Conservation (phyloP, 345 rosid genomes). For the Salix exigua region DNA sequence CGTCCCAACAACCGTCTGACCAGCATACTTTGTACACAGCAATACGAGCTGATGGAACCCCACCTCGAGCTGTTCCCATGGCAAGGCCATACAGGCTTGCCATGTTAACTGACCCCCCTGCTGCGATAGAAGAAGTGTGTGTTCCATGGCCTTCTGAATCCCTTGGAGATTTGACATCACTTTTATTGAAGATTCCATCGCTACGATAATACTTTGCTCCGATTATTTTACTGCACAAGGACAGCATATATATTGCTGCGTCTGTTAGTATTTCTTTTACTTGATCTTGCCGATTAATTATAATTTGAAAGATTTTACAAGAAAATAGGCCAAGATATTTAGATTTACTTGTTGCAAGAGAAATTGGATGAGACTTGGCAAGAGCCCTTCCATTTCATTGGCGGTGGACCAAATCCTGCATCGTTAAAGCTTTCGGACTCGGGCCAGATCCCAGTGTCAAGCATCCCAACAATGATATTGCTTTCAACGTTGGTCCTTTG, state of each 20-base stretch:
- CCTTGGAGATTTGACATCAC: conserved; percentile 23
- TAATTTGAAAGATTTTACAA: neutral
- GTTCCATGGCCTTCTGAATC: conserved; percentile 45
- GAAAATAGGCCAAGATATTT: neutral
- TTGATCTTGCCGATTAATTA: neutral
- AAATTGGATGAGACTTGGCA: conserved; percentile 21
- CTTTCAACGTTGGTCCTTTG: neutral
- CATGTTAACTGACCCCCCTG: conserved; percentile 23
- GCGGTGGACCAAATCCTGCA: neutral
- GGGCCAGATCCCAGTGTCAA: conserved; percentile 15
- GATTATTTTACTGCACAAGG: conserved; percentile 30
- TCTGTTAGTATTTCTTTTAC: neutral
- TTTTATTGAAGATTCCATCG: neutral
- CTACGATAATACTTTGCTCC: conserved; percentile 32
- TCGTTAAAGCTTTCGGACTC: conserved; percentile 7
- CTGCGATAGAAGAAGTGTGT: conserved; percentile 42
- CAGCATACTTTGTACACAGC: conserved; percentile 35
- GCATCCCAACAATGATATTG: conserved; percentile 4
- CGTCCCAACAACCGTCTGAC: conserved; percentile 13
- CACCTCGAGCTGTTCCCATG: conserved; percentile 24
- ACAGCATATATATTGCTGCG: no score
- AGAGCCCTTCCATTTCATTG: conserved; percentile 23
- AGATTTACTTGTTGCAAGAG: conserved; percentile 24
- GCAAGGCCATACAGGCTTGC: conserved; percentile 16
- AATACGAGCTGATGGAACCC: conserved; percentile 28